Evolutionary conservation across 1,284 basidiomycete genomes (phyloP), one percentile per base, ranked within the genome.

Genomic region (Trametes hirsuta): DNA sequence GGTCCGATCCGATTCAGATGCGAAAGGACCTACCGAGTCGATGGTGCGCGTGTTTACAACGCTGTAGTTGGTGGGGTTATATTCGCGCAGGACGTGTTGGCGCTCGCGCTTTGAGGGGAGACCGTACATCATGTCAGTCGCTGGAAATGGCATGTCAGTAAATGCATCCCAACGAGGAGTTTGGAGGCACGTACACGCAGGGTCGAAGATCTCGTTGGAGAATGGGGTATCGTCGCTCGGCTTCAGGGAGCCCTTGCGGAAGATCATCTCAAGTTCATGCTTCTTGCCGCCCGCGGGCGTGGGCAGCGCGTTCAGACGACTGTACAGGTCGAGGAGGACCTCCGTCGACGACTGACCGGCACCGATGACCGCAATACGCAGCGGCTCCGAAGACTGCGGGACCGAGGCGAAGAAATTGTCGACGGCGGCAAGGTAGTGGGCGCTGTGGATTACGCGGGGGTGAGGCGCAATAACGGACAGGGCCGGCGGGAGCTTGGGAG

Each of bases 201-300:
- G 84, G 68, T 84, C 82, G 62, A 85, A 86, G 8, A 85, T 81
- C 65, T 84, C 83, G 63, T 86, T 86, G 14, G 82, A 77, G 64
- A 85, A 86, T 0, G 83, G 82, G 2, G 80, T 79, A 62, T 85
- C 82, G 59, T 86, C 84, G 48, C 83, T 83, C 12, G 83, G 83
- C 55, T 81, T 82, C 42, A 86, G 68, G 0, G 81, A 78, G 11
- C 82, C 83, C 65, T 80, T 79, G 14, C 83, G 80, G 61, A 86
- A 79, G 61, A 86, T 77, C 70, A 86, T 77, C 53, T 86, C 80
- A 47, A 86, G 66, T 55, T 75, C 71, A 68, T 83, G 82, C 24
- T 66, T 62, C 9, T 56, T 59, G 14, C 63, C 61, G 15, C 61
- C 51, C 18, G 65, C 18, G 18, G 18, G 58, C 18, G 70, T 47